Percentiles rank a stretch among this genome's conserved stretches.
These are phyloP conservation scores for Globisporangium spiculum DNA, from an alignment of 352 stramenopile genomes.

Conservation along the genomic window DNA sequence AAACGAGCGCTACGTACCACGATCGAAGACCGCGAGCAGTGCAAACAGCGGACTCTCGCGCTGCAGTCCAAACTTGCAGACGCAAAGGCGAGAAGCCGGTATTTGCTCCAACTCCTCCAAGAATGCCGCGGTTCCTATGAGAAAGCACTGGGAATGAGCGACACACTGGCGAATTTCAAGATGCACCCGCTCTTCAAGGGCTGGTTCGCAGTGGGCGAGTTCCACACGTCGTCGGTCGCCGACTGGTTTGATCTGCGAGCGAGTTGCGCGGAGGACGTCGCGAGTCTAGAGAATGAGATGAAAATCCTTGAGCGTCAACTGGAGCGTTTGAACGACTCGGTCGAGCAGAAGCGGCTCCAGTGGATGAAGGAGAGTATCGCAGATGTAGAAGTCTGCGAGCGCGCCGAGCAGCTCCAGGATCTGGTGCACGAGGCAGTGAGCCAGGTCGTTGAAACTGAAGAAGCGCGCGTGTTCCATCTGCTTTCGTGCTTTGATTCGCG, in stretches of 20 bases:
- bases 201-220: conserved; percentile 30
- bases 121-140: conserved; percentile 26
- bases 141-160: conserved; percentile 16
- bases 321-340: conserved; percentile 5
- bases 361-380: conserved; percentile 31
- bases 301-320: conserved; percentile 16
- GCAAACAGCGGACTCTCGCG: conserved; percentile 14
- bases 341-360: conserved; percentile 14
- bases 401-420: conserved; percentile 21
- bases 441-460: conserved; percentile 22
- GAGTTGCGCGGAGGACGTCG: conserved; percentile 22
- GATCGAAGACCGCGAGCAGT: conserved; percentile 24
- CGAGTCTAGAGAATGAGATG: conserved; percentile 25
- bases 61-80: conserved; percentile 21
- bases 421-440: conserved; percentile 25
- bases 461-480: conserved; percentile 25
- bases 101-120: conserved; percentile 23
- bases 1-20: conserved; percentile 14
- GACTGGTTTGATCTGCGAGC: conserved; percentile 28
- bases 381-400: conserved; percentile 25
- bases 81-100: conserved; percentile 19
- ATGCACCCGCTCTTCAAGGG: conserved; percentile 36
- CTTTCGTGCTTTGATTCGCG: conserved; percentile 25
- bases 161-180: conserved; percentile 31
- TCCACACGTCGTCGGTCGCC: conserved; percentile 27